A percentile compares a stretch with the other conserved stretches of the same genome.
These are phyloP conservation scores for Onygenales sp. DNA, from an alignment of 2,329 filamentous ascomycete species.

Conservation along the genomic window DNA sequence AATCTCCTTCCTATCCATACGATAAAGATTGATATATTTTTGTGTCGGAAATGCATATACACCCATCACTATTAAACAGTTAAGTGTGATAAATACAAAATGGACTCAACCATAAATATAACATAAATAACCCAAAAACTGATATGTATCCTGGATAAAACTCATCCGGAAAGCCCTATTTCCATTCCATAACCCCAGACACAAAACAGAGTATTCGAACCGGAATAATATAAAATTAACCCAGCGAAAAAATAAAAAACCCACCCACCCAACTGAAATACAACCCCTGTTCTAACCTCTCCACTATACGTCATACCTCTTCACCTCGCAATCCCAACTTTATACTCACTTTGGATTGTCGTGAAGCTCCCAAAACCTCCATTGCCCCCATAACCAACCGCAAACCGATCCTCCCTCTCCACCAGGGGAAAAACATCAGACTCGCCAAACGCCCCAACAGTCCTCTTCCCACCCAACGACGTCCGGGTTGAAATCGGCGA, in stretches of 20 bases:
- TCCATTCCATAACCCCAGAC: no score
- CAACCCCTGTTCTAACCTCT: not conserved
- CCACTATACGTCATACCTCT: not conserved
- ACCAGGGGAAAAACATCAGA: not conserved
- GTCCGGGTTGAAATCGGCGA: not conserved
- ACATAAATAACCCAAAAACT: no score
- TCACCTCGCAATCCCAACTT: not conserved
- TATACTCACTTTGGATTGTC: conserved; percentile 7
- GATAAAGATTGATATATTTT: no score
- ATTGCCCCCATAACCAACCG: not conserved
- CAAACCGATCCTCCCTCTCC: not conserved
- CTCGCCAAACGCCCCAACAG: not conserved
- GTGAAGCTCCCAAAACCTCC: conserved; percentile 9
- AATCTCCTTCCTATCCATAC: no score
- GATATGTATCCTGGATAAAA: no score
- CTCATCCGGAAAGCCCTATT: no score
- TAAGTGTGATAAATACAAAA: no score
- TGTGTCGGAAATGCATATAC: no score
- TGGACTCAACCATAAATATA: no score
- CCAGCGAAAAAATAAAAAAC: not conserved
- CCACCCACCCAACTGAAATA: not conserved
- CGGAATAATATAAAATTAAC: not conserved
- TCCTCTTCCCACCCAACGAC: not conserved
- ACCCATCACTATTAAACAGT: no score
- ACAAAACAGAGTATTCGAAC: no score